These are phyloP conservation scores for Xylariaceae sp. DNA, from an alignment of 2,329 filamentous ascomycete genomes.

Conservation along the genomic window DNA sequence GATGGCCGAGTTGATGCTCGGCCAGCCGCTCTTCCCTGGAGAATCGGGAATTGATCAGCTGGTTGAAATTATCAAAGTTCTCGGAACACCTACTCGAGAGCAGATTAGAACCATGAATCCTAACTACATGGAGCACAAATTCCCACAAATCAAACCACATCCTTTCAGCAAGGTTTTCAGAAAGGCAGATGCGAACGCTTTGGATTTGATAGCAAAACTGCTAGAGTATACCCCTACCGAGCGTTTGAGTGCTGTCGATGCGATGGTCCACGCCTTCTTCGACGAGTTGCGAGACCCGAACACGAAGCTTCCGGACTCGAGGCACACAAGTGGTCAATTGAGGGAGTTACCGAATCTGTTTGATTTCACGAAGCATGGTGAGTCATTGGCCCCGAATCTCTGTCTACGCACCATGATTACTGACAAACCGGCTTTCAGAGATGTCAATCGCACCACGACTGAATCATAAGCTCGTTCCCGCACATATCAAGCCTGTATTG, in stretches of 20 bases:
- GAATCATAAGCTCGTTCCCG: slow-evolving; percentile 84
- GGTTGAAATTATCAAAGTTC: slow-evolving; percentile 98
- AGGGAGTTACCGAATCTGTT: slow-evolving; percentile 86
- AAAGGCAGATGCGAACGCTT: slow-evolving; percentile 88
- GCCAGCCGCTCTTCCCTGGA: slow-evolving; percentile 94
- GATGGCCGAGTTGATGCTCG: slow-evolving; percentile 99
- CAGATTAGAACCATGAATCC: slow-evolving; percentile 99
- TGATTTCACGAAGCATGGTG: slow-evolving; percentile 92
- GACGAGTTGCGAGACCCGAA: slow-evolving; percentile 91
- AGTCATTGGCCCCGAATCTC: slow-evolving; percentile 29
- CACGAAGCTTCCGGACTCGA: slow-evolving; percentile 90
- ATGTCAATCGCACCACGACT: slow-evolving; percentile 89
- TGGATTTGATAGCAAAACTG: slow-evolving; percentile 89
- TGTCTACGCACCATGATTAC: slow-evolving; percentile 2
- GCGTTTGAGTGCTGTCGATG: slow-evolving; percentile 87
- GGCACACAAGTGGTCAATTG: slow-evolving; percentile 75
- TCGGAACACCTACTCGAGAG: slow-evolving; percentile 93
- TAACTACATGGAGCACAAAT: slow-evolving; percentile 99
- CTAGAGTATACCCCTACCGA: slow-evolving; percentile 98
- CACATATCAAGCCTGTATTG: slow-evolving; percentile 73
- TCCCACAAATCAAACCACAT: slow-evolving; percentile 98
- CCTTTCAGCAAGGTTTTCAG: slow-evolving; percentile 99
- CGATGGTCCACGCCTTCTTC: slow-evolving; percentile 98
- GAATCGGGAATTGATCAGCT: slow-evolving; percentile 98
- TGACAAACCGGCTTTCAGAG: slow-evolving; percentile 55